These are phyloP conservation scores for Polyrhizophydium stewartii DNA, from an alignment of 371 early-diverging fungal genomes.

Conservation along the genomic window DNA sequence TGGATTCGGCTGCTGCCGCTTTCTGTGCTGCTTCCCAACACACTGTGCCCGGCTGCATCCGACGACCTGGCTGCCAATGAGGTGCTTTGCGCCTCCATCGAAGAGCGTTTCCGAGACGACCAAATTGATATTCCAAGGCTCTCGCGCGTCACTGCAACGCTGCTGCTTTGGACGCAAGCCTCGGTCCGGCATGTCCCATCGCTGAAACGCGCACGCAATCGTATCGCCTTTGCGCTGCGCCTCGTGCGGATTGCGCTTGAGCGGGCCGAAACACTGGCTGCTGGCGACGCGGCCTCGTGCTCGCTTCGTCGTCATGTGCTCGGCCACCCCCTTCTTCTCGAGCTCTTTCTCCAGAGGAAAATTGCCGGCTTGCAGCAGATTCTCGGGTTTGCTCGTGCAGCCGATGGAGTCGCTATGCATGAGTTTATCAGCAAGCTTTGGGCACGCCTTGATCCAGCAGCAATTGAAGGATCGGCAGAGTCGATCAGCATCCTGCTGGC, in stretches of 20 bases:
- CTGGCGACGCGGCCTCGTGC: no score
- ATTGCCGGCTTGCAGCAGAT: not conserved
- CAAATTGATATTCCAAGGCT: no score
- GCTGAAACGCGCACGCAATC: not conserved
- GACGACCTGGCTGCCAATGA: not conserved
- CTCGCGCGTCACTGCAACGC: no score
- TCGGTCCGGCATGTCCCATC: not conserved
- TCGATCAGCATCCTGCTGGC: no score
- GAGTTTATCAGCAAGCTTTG: not conserved
- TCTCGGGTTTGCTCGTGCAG: not conserved
- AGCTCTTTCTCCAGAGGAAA: slow-evolving; percentile 3
- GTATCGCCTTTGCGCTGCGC: not conserved
- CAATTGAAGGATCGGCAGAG: no score
- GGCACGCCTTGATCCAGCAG: not conserved
- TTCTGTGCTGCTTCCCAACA: not conserved
- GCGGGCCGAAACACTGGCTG: not conserved
- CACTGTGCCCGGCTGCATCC: not conserved
- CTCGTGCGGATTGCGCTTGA: not conserved
- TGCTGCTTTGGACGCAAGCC: slow-evolving; percentile 1
- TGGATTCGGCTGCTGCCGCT: no score
- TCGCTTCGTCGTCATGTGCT: slow-evolving; percentile 16
- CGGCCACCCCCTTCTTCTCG: slow-evolving; percentile 14
- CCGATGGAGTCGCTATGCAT: not conserved
- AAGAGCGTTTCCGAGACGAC: not conserved
- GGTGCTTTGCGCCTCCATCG: not conserved